Conservation (phyloP, 2,329 filamentous ascomycete species). For the Beauveria asiatica region DNA sequence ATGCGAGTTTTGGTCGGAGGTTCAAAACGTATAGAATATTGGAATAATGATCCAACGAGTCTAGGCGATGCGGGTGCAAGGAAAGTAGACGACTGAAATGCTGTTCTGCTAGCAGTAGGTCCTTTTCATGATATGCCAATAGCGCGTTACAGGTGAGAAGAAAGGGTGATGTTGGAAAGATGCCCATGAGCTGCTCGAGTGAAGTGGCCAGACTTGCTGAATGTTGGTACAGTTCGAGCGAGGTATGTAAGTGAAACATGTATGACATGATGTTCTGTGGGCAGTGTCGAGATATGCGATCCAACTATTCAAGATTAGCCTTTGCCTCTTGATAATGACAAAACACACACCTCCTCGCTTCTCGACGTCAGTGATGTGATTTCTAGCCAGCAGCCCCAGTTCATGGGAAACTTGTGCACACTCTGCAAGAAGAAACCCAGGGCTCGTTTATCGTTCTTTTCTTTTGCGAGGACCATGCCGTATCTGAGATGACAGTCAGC, state of each 20-base stretch:
- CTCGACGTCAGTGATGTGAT: constrained; percentile 72
- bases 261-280: constrained; percentile 88
- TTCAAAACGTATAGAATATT: constrained; percentile 96
- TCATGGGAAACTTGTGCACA: constrained; percentile 84
- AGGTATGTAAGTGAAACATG: constrained; percentile 88
- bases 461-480: constrained; percentile 80
- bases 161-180: constrained; percentile 85
- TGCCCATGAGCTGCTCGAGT: constrained; percentile 66
- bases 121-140: constrained; percentile 82
- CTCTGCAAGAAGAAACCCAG: constrained; percentile 82
- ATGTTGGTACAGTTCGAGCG: constrained; percentile 84
- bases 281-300: constrained; percentile 60
- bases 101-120: constrained; percentile 59
- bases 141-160: constrained; percentile 84
- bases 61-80: constrained; percentile 63
- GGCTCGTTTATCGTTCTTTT: constrained; percentile 80
- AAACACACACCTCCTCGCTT: constrained; percentile 63
- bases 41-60: constrained; percentile 90
- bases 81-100: constrained; percentile 74
- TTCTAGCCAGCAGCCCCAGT: constrained; percentile 96
- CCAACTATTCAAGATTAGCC: constrained; percentile 44
- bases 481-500: constrained; percentile 43
- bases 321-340: constrained; percentile 16
- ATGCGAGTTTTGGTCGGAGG: constrained; percentile 78
- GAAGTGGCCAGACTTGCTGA: constrained; percentile 65